phyloP scores from a whole-genome alignment of 768 basidiomycete genomes.

The Dioszegia hungarica region DNA sequence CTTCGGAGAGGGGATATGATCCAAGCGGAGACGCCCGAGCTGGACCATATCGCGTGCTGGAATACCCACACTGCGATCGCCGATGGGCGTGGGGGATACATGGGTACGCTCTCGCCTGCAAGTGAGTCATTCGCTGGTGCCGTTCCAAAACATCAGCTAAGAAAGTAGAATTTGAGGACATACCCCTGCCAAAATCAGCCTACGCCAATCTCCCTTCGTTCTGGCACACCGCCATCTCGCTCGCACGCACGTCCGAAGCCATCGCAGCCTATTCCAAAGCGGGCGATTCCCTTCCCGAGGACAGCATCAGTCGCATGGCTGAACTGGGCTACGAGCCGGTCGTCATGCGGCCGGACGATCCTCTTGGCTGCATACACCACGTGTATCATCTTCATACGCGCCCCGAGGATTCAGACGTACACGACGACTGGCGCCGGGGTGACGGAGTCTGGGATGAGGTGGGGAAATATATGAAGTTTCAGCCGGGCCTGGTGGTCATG shows the following conservation, averaged over 20 bases:
- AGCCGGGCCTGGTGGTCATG: constrained; percentile 11
- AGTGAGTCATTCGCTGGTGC: not conserved
- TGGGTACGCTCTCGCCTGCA: not conserved
- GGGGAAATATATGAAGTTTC: constrained; percentile 9
- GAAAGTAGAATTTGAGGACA: not conserved
- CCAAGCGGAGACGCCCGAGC: not conserved
- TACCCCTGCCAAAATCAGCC: not conserved
- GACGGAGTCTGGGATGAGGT: constrained; percentile 3
- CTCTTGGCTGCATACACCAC: not conserved
- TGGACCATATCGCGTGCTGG: not conserved
- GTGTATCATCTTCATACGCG: not conserved
- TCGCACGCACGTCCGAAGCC: too few relatives aligned
- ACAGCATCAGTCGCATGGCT: not conserved
- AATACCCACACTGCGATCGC: not conserved
- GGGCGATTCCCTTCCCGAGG: not conserved
- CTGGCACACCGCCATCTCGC: not conserved
- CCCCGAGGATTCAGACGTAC: not conserved
- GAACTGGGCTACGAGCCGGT: not conserved
- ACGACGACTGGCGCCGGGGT: not conserved
- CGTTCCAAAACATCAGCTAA: not conserved
- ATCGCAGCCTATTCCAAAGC: not conserved
- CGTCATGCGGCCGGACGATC: not conserved
- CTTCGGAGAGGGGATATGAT: constrained; percentile 1
- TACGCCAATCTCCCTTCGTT: not conserved
- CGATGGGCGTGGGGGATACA: not conserved